phyloP scores from a whole-genome alignment of 495 filamentous ascomycete genomes.

The Patellaria atrata region DNA sequence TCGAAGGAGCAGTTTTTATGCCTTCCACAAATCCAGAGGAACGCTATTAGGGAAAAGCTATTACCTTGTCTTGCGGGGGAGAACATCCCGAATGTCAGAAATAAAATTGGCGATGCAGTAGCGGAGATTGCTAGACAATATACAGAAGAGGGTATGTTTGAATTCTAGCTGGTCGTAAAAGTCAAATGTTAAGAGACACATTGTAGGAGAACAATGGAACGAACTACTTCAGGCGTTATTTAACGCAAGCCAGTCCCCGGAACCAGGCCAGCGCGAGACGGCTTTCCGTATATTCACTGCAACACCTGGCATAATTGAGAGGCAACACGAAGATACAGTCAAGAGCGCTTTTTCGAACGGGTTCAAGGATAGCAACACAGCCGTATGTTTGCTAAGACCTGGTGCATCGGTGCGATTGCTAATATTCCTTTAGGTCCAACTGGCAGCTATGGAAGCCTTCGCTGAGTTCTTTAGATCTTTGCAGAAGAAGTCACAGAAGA shows the following conservation, averaged over 20 bases:
- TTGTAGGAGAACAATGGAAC: slow-evolving; percentile 68
- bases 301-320: slow-evolving; percentile 91
- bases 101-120: slow-evolving; percentile 92
- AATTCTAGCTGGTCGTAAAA: slow-evolving; percentile 3
- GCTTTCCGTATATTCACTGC: slow-evolving; percentile 91
- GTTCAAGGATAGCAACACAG: slow-evolving; percentile 75
- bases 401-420: too few relatives aligned
- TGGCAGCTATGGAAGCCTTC: slow-evolving; percentile 93
- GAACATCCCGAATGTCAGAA: slow-evolving; percentile 54
- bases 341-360: slow-evolving; percentile 72
- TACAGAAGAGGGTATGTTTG: slow-evolving; percentile 58
- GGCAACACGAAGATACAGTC: slow-evolving; percentile 79
- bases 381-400: too few relatives aligned
- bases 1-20: slow-evolving; percentile 72
- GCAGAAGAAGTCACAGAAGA: slow-evolving; percentile 67
- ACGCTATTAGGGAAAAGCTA: slow-evolving; percentile 66
- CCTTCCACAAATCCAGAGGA: slow-evolving; percentile 51
- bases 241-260: slow-evolving; percentile 67
- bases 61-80: slow-evolving; percentile 62
- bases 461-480: slow-evolving; percentile 88
- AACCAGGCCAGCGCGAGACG: slow-evolving; percentile 69
- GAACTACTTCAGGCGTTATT: slow-evolving; percentile 80
- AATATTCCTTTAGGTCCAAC: slow-evolving; percentile 46
- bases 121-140: slow-evolving; percentile 92
- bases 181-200: slow-evolving; percentile 2